Evolutionary conservation across 208 protist genomes (phyloP).

Genomic region (Trypanosoma congolense): DNA sequence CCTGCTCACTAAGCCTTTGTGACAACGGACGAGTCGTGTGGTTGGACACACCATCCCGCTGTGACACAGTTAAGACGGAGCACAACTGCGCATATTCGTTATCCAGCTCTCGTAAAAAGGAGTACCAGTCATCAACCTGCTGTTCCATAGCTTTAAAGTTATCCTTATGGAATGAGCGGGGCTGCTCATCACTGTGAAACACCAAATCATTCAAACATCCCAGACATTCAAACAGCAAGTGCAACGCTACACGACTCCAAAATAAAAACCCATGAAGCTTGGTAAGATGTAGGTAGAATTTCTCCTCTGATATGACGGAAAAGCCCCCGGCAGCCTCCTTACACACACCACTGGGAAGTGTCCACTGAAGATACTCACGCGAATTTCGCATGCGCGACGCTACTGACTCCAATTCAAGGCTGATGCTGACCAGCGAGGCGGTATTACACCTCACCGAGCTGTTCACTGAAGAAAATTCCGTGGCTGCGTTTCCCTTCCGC

Average conservation of each 20-base stretch:
- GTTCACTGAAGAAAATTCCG: neutral
- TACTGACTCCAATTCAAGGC: constrained; percentile 31
- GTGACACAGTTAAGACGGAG: constrained; percentile 20
- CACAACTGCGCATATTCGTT: constrained; percentile 17
- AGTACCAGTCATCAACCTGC: constrained; percentile 37
- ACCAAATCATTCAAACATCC: constrained; percentile 29
- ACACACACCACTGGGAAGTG: constrained; percentile 7
- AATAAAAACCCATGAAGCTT: constrained; percentile 39
- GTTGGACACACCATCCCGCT: neutral
- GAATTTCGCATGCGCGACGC: constrained; percentile 25
- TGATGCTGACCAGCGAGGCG: constrained; percentile 20
- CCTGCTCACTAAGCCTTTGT: neutral
- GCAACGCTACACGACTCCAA: constrained; percentile 39
- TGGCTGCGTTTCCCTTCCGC: neutral
- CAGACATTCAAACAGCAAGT: constrained; percentile 36
- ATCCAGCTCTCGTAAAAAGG: constrained; percentile 28
- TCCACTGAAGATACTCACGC: constrained; percentile 8
- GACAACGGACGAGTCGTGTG: neutral
- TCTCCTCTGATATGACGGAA: constrained; percentile 25
- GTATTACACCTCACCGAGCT: constrained; percentile 6
- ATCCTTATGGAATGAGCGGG: constrained; percentile 25
- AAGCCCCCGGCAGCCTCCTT: constrained; percentile 29
- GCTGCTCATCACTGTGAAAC: constrained; percentile 23
- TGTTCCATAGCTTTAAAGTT: constrained; percentile 47
- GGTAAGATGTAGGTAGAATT: constrained; percentile 19